Evolutionary conservation across 805 yeast genomes (phyloP).

Genomic region (Yarrowia deformans): DNA sequence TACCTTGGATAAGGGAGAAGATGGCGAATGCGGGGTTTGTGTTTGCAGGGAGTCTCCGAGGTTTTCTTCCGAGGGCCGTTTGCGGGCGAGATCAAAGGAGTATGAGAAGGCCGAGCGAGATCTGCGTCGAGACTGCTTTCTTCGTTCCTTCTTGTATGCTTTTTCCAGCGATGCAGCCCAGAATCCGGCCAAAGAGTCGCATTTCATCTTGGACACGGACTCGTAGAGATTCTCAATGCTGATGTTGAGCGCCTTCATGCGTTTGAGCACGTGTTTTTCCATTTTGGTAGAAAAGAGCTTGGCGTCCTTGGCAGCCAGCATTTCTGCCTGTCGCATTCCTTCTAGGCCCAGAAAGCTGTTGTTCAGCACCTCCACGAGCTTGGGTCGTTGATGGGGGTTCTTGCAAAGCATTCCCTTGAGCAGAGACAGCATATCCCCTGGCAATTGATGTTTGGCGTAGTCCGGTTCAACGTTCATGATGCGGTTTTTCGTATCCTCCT

Average conservation of each 20-base stretch:
- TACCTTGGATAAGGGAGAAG: constrained; percentile 20
- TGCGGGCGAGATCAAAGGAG: constrained; percentile 9
- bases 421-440: constrained; percentile 58
- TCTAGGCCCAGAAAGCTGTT: constrained; percentile 60
- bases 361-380: constrained; percentile 58
- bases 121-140: constrained; percentile 18
- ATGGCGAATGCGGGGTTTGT: not conserved
- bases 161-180: constrained; percentile 72
- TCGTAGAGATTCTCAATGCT: constrained; percentile 66
- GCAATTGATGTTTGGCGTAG: constrained; percentile 31
- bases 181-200: constrained; percentile 76
- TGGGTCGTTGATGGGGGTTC: constrained; percentile 69
- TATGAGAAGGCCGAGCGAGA: constrained; percentile 4
- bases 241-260: constrained; percentile 65
- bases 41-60: constrained; percentile 14
- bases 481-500: constrained; percentile 61
- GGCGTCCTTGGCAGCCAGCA: constrained; percentile 49
- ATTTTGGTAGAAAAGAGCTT: constrained; percentile 63
- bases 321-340: constrained; percentile 55
- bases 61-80: constrained; percentile 14
- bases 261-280: constrained; percentile 69
- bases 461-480: constrained; percentile 57
- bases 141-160: constrained; percentile 49
- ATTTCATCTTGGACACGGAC: constrained; percentile 63
- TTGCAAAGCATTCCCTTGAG: constrained; percentile 66